Evolutionary conservation across 176 grass and related monocot genomes (phyloP), one percentile per base, ranked within the genome.

Genomic region (Oryza rufipogon): DNA sequence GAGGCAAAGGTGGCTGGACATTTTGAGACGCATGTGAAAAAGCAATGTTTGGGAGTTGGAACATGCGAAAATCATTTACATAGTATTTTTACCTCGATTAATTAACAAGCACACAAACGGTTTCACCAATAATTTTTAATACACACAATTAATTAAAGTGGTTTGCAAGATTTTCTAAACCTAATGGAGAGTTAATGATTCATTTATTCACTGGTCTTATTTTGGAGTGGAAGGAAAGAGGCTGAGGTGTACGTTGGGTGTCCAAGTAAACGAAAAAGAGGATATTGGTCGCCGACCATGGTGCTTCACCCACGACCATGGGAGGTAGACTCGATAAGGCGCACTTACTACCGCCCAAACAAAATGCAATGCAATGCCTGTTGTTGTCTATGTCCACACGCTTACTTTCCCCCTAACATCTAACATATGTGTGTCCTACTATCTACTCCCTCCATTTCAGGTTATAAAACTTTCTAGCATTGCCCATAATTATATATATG

Each of bases 271-370:
- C 64, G 64, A 28, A 30, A 10, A 44, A 4, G 16, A n/a, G 71
- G 66, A 86, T 36, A 86, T 36, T 65, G 66, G 30, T 83, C 54
- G 66, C 56, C 48, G 48, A 17, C 38, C 49, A 13, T 64, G 72
- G 86, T 87, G 85, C 71, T 63, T 81, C 77, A 9, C 46, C 70
- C 77, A 67, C 69, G 64, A 80, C 20, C 14, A 48, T 38, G 5
- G 36, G 36, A 38, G 36, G 36, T 38, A 38, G 5, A 38, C 36
- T 0, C 72, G 72, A 87, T 82, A 87, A 76, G 72, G 72, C 66
- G 79, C 72, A 87, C 86, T 61, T 61, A 60, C 46, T 14, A 36
- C 4, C 70, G 15, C 74, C 74, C 15, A 86, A 38, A 85, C 52
- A 26, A 5, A 5, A 4, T 79, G 66, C 70, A 80, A 28, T 28